Evolutionary conservation across 768 basidiomycete species (phyloP), one percentile per base, ranked within the genome.

Genomic region (Leccinum aurantiacum): DNA sequence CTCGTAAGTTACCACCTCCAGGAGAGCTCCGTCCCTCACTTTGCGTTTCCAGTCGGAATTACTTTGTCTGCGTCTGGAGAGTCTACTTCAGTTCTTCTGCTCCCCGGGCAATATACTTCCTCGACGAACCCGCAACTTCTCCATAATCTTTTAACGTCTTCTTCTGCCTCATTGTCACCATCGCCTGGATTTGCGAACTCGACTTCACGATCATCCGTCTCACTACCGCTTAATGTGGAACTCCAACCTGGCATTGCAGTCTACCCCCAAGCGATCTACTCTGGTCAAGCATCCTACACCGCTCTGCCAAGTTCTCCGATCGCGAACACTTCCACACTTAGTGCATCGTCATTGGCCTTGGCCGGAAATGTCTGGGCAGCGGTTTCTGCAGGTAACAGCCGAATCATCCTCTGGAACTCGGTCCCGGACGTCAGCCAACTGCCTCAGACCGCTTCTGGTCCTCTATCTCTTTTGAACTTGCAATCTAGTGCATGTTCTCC

Each of bases 401-500:
- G 87, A 25, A 70, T 91, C 15, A 79, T 93, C 22, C 68, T 95
- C 33, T 95, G 91, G 90, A 85, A 91, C 61, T 84, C 88, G 10
- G 76, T 94, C 49, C 86, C 92, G 11, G 91, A 95, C 66, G 68
- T 89, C 22, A 75, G 83, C 3, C 87, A 93, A 69, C 79, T 93
- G 14, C 88, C 90, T 3, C 68, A 79, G 1, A 72, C 78, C 3
- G 75, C 74, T 37, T 72, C 80, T 1, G 77, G 77, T 31, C 77
- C 83, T 0, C 75, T 91, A n/a, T 77, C 82, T 2, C 75, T 93
- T n/a, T 71, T 88, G 46, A 85, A 86, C 63, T 78, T 94, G 63
- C 83, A 91, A 69, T 92, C 90, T 4, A 78, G 84, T 0, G 77
- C 85, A 0, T 95, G 93, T 69, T 86, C 89, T 0, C 86, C 90